phyloP scores from a whole-genome alignment of 352 stramenopile species.

The Phytophthora chlamydospora region DNA sequence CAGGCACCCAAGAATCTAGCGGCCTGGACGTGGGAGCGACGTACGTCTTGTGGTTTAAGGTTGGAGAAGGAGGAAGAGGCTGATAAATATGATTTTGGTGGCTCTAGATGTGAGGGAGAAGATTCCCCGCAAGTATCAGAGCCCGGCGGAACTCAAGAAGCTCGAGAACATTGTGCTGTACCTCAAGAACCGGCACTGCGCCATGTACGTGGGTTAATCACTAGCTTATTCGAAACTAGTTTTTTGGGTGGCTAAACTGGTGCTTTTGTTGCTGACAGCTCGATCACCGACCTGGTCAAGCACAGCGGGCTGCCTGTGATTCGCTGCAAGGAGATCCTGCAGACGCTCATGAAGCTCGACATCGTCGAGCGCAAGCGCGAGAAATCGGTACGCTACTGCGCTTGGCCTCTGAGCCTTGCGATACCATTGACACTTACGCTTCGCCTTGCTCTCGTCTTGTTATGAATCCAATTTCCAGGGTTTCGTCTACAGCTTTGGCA shows the following conservation, averaged over 20 bases:
- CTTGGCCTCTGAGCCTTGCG: not conserved
- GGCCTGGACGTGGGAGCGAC: constrained; percentile 83
- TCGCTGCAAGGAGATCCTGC: constrained; percentile 87
- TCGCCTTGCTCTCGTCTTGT: constrained; percentile 10
- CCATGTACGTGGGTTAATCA: constrained; percentile 58
- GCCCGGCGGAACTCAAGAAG: constrained; percentile 77
- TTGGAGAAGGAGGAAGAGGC: not conserved
- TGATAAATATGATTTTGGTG: constrained; percentile 1
- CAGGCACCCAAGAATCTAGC: constrained; percentile 39
- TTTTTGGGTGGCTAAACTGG: constrained; percentile 3
- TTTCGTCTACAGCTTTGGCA: constrained; percentile 76
- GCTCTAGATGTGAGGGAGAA: constrained; percentile 69
- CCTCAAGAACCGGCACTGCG: constrained; percentile 80
- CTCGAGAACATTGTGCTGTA: constrained; percentile 88
- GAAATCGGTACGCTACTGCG: constrained; percentile 54
- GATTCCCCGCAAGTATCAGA: constrained; percentile 88
- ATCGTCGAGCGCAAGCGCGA: constrained; percentile 80
- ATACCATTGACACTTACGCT: constrained; percentile 3
- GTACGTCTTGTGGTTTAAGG: constrained; percentile 36
- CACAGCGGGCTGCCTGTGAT: constrained; percentile 81
- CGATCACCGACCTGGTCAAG: constrained; percentile 85
- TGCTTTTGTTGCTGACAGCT: constrained; percentile 41
- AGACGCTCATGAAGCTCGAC: constrained; percentile 88
- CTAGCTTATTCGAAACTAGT: not conserved
- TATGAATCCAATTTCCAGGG: constrained; percentile 36